Evolutionary conservation across 805 yeast genomes (phyloP).

Genomic region (Torulaspora microellipsoides): DNA sequence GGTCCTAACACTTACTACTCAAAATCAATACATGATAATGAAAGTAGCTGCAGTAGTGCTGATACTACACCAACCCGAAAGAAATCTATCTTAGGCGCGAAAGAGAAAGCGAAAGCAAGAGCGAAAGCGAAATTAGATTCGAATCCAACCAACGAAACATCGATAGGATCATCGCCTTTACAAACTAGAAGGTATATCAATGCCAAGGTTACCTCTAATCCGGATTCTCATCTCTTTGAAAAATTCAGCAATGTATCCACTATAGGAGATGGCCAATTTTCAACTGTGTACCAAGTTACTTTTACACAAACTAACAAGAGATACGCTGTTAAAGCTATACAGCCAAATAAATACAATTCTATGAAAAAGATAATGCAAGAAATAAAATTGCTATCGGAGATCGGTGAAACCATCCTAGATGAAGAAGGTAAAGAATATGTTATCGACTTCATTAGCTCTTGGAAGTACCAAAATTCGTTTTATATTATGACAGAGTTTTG

Average conservation of each 20-base stretch:
- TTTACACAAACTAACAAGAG: conserved; percentile 51
- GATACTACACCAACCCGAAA: conserved; percentile 25
- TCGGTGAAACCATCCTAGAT: conserved; percentile 33
- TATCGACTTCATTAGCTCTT: conserved; percentile 72
- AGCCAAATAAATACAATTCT: conserved; percentile 38
- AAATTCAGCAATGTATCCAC: conserved; percentile 59
- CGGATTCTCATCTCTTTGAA: conserved; percentile 41
- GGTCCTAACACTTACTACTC: conserved; percentile 1
- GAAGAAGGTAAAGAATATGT: conserved; percentile 67
- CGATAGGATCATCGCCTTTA: conserved; percentile 18
- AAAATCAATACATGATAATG: conserved; percentile 3
- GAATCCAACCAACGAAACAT: conserved; percentile 15
- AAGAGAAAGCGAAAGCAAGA: conserved; percentile 3
- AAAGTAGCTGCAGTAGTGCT: conserved; percentile 8
- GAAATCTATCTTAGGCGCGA: conserved; percentile 18
- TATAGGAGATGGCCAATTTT: conserved; percentile 85
- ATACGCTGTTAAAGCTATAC: conserved; percentile 86
- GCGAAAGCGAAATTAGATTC: background rate
- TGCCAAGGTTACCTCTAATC: conserved; percentile 24
- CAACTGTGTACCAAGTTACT: conserved; percentile 77
- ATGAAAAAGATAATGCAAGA: conserved; percentile 30
- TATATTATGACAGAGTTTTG: conserved; percentile 94
- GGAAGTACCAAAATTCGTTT: conserved; percentile 72
- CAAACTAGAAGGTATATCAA: conserved; percentile 21
- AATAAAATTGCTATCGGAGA: conserved; percentile 28